Percentiles rank a stretch among this genome's conserved stretches.
phyloP scores from a whole-genome alignment of 2,329 filamentous ascomycete species.

The Clonostachys byssicola region DNA sequence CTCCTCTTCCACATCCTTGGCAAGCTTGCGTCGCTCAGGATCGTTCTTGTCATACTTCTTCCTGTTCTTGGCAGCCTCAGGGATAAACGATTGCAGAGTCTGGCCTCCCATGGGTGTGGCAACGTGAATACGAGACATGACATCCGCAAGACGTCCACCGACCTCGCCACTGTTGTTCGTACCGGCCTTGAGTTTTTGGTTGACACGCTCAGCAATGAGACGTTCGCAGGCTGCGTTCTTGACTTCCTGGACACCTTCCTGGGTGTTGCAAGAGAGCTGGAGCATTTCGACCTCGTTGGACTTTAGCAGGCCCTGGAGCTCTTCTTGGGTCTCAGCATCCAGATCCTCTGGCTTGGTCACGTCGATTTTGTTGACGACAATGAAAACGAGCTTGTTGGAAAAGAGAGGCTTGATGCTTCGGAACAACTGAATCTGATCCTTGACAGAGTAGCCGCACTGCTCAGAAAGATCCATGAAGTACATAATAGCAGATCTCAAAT shows the following conservation, averaged over 20 bases:
- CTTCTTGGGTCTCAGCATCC: constrained; percentile 70
- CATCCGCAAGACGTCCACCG: constrained; percentile 79
- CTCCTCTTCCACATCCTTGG: constrained; percentile 84
- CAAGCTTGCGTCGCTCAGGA: constrained; percentile 75
- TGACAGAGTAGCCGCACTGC: constrained; percentile 92
- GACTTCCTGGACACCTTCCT: constrained; percentile 89
- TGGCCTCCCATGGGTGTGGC: constrained; percentile 85
- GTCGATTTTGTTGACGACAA: constrained; percentile 98
- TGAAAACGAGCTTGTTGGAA: constrained; percentile 93
- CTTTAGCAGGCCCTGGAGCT: constrained; percentile 77
- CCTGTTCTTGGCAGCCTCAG: constrained; percentile 73
- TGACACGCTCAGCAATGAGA: constrained; percentile 86
- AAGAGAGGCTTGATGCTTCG: constrained; percentile 96
- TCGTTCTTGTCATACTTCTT: constrained; percentile 91
- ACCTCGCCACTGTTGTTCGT: constrained; percentile 72
- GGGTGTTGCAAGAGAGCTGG: constrained; percentile 90
- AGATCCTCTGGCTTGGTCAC: constrained; percentile 84
- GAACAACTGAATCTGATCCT: constrained; percentile 91
- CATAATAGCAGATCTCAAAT: constrained; percentile 88
- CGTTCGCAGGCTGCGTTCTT: constrained; percentile 95
- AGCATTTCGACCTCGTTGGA: constrained; percentile 88
- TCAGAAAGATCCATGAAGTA: constrained; percentile 99
- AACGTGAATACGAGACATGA: constrained; percentile 93
- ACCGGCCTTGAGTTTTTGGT: constrained; percentile 92
- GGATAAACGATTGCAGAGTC: constrained; percentile 78